Base-by-base conservation (phyloP, 2,329 filamentous ascomycete species). In the Sordariomycetes sp. region DNA sequence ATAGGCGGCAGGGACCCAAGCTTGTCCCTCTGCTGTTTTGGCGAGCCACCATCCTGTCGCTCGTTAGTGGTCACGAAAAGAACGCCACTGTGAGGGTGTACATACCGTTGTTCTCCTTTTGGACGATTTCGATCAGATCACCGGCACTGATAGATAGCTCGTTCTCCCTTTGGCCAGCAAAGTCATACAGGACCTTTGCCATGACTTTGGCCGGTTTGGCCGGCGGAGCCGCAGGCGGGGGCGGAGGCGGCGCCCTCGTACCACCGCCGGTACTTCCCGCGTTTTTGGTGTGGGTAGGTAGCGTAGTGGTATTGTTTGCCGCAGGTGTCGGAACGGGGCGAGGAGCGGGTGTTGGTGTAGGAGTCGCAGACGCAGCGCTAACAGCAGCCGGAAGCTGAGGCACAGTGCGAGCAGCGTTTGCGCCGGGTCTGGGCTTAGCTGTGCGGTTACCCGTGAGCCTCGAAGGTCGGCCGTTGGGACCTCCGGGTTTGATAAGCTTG, bases 21-120 rank as follows among this genome's bases (percentile, higher is more conserved):
- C 92, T 58, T 92, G 86, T n/a, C 75, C 75, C 5, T 47, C 46
- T 6, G 45, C 61, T 41, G 81, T 84, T 65, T 86, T 90, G 42
- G 82, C 92, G 30, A 96, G 70, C 90, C 90, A 96, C 92, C 92
- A 98, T 34, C 92, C 90, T 94, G 16, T 20, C 12, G 17, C n/a
- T n/a, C 15, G 37, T 61, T 39, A 58, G 56, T 46, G 34, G 21
- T 10, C 14, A n/a, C 30, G 10, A 33, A n/a, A 4, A 11, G 16
- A 6, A 25, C 8, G 19, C n/a, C n/a, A 19, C 6, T 0, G 21
- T 11, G 16, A 11, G 30, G 11, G 4, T 14, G 16, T 10, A 40
- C 80, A 58, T 75, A 94, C 90, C 92, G 54, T 96, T 96, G 56
- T 74, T 80, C 60, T 95, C 90, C 60, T 95, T 95, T 51, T 92